A percentile compares a stretch with the other conserved stretches of the same genome.
Evolutionary conservation across 306 rosid species (phyloP).

Genomic region (Cyamopsis tetragonoloba): DNA sequence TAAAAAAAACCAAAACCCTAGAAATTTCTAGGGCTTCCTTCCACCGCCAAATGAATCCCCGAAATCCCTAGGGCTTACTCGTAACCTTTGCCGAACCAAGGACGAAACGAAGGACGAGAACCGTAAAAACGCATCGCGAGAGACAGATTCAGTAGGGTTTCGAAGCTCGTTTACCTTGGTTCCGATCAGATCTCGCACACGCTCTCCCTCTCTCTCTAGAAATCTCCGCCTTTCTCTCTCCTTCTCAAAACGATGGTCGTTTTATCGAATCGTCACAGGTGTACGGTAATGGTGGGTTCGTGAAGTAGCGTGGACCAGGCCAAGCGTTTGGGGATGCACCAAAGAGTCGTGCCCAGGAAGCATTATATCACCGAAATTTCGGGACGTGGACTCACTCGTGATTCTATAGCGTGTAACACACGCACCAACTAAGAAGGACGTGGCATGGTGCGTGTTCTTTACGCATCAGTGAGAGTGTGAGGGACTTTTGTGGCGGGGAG

Average conservation of each 20-base stretch:
- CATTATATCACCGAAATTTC: conserved; percentile 30
- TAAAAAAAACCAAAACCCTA: conserved; percentile 19
- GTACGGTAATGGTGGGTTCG: conserved; percentile 60
- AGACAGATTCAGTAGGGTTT: conserved; percentile 38
- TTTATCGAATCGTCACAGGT: conserved; percentile 61
- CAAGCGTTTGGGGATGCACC: conserved; percentile 51
- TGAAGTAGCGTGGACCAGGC: conserved; percentile 38
- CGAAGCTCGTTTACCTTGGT: conserved; percentile 35
- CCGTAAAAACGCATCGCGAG: neutral
- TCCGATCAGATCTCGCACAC: conserved; percentile 71
- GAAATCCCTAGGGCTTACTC: conserved; percentile 20
- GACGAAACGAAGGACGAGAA: neutral
- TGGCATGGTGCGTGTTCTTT: fast-evolving
- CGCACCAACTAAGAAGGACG: neutral
- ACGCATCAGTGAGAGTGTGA: neutral
- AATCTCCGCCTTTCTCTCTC: conserved; percentile 30
- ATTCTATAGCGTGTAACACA: fast-evolving
- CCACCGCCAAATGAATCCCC: conserved; percentile 6
- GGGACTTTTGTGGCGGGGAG: conserved; percentile 37
- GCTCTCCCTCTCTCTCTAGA: conserved; percentile 76
- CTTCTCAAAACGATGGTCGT: conserved; percentile 35
- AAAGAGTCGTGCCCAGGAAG: conserved; percentile 59
- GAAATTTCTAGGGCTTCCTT: conserved; percentile 27
- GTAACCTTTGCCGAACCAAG: neutral
- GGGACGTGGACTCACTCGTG: conserved; percentile 29